Percentiles rank a stretch among this genome's conserved stretches.
These are phyloP conservation scores for Knufia petricola DNA, from an alignment of 2,329 filamentous ascomycete genomes.

Conservation along the genomic window DNA sequence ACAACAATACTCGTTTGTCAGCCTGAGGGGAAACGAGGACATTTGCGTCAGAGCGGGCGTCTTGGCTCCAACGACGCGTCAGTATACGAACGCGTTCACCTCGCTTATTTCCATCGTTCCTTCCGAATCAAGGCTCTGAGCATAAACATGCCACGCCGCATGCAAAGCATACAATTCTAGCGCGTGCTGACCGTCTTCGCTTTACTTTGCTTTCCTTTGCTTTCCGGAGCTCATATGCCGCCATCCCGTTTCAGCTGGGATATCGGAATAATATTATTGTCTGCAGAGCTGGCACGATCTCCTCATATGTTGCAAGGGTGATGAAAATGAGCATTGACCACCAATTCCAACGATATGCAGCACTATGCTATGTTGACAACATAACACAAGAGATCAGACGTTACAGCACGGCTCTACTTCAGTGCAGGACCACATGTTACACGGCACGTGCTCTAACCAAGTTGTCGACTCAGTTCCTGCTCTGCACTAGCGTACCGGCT, in stretches of 20 bases:
- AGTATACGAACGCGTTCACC: not conserved
- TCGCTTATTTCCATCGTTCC: not conserved
- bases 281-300: no score
- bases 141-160: not conserved
- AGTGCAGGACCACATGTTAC: no score
- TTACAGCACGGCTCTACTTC: no score
- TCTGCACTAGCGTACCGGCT: not conserved
- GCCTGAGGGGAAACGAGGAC: not conserved
- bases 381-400: no score
- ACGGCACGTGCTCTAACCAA: no score
- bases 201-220: no score
- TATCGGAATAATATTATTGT: not conserved
- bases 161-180: not conserved
- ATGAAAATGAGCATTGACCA: no score
- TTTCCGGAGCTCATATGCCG: conserved; percentile 1
- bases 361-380: no score
- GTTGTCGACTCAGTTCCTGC: no score
- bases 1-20: not conserved
- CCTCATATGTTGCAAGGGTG: no score
- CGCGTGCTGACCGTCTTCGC: not conserved
- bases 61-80: not conserved
- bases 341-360: no score
- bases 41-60: not conserved
- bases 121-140: not conserved
- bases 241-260: not conserved